phyloP scores from a whole-genome alignment of 2,329 filamentous ascomycete species.

The Didymella sp. region DNA sequence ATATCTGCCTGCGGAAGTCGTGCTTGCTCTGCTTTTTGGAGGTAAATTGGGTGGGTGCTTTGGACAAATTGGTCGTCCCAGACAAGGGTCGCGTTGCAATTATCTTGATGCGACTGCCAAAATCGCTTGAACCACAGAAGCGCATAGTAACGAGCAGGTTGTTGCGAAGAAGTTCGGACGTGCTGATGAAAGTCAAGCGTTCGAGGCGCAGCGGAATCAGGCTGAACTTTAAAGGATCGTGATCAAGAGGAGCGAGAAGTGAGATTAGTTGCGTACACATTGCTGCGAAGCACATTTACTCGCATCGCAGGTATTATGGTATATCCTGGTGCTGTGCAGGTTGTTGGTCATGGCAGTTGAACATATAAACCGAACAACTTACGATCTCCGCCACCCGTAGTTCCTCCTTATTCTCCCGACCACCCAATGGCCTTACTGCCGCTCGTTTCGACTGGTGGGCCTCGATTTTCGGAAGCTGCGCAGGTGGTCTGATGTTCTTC shows the following conservation, averaged over 20 bases:
- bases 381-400: not conserved
- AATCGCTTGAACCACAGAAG: slow-evolving; percentile 28
- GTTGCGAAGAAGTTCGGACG: slow-evolving; percentile 29
- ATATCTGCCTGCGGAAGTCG: slow-evolving; percentile 15
- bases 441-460: slow-evolving; percentile 25
- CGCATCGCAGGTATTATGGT: not conserved
- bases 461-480: not conserved
- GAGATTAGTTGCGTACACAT: not conserved
- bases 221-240: slow-evolving; percentile 34
- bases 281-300: not conserved
- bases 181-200: slow-evolving; percentile 25
- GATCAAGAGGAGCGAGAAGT: not conserved
- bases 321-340: not conserved
- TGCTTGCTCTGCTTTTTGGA: slow-evolving; percentile 26
- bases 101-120: slow-evolving; percentile 25
- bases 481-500: slow-evolving; percentile 29
- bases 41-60: slow-evolving; percentile 26
- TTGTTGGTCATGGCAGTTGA: not conserved
- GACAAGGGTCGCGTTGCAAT: slow-evolving; percentile 32
- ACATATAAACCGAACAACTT: not conserved
- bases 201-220: slow-evolving; percentile 28
- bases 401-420: not conserved
- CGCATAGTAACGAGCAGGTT: slow-evolving; percentile 30
- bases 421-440: slow-evolving; percentile 17
- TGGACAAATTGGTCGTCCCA: not conserved